Conservation (phyloP, 345 rosid genomes). For the Citrus inodora region DNA sequence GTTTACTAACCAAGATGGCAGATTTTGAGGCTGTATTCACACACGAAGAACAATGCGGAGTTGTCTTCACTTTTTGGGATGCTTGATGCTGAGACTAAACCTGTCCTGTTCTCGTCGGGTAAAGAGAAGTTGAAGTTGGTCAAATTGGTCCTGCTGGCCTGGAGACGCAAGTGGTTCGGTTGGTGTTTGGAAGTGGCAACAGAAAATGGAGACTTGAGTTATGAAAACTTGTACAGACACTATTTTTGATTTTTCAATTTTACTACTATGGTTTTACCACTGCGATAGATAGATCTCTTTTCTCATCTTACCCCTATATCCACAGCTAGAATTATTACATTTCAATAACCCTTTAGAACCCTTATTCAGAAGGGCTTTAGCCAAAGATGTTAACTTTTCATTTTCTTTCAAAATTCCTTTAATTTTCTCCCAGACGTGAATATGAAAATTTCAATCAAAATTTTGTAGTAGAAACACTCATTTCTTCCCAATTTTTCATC, state of each 20-base stretch:
- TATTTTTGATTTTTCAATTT: too few relatives aligned
- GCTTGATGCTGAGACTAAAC: background rate
- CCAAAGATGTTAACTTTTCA: too few relatives aligned
- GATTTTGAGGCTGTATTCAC: conserved; percentile 7
- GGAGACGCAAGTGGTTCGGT: background rate
- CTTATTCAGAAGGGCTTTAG: too few relatives aligned
- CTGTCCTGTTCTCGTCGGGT: background rate
- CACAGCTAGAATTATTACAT: background rate
- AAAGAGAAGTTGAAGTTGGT: background rate
- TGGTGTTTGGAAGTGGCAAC: background rate
- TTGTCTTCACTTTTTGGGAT: conserved; percentile 11
- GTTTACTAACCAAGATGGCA: background rate
- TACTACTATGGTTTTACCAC: background rate
- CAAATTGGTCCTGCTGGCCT: background rate
- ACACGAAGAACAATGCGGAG: conserved; percentile 1
- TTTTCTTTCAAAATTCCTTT: too few relatives aligned
- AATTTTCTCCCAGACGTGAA: too few relatives aligned
- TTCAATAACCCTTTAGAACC: too few relatives aligned
- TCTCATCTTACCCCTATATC: background rate
- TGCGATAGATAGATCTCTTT: background rate
- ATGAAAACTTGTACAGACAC: background rate
- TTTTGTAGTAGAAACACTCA: too few relatives aligned
- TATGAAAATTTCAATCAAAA: too few relatives aligned
- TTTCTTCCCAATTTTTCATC: too few relatives aligned
- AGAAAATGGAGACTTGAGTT: too few relatives aligned